These are phyloP conservation scores for Mycena epipterygia DNA, from an alignment of 768 basidiomycete genomes.

Conservation along the genomic window DNA sequence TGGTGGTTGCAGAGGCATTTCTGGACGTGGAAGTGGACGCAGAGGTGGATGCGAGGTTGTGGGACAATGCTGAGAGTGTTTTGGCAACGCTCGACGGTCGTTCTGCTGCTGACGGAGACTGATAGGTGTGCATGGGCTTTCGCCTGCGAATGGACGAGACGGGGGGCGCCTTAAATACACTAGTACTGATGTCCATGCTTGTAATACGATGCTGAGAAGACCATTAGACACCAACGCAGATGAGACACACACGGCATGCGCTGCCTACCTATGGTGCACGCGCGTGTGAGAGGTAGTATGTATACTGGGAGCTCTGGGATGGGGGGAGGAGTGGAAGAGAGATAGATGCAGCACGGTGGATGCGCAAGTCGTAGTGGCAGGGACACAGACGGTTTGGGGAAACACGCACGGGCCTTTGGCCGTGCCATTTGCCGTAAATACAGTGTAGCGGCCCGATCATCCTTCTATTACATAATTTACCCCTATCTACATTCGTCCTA, in stretches of 20 bases:
- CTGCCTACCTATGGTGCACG: background rate
- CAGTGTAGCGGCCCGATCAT: background rate
- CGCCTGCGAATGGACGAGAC: slow-evolving; percentile 55
- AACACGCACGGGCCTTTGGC: slow-evolving; percentile 16
- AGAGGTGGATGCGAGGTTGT: slow-evolving; percentile 19
- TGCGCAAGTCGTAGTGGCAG: background rate
- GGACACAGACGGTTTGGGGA: too few species aligned
- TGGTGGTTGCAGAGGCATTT: slow-evolving; percentile 7
- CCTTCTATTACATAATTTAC: slow-evolving; percentile 6
- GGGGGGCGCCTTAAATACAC: slow-evolving; percentile 26
- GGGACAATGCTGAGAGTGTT: slow-evolving; percentile 31
- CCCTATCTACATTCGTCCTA: slow-evolving; percentile 2
- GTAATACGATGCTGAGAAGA: background rate
- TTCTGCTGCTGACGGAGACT: slow-evolving; percentile 61
- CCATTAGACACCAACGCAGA: slow-evolving; percentile 1
- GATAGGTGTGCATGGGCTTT: slow-evolving; percentile 71
- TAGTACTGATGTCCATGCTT: slow-evolving; percentile 19
- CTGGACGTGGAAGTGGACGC: slow-evolving; percentile 24
- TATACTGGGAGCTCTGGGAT: background rate
- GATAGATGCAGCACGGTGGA: background rate
- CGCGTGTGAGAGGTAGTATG: background rate
- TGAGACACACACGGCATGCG: background rate
- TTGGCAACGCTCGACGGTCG: slow-evolving; percentile 30
- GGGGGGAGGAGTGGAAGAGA: background rate
- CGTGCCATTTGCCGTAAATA: background rate